Percentiles rank a stretch among this genome's conserved stretches.
phyloP scores from a whole-genome alignment of 208 protist species.

The Trypanosoma caninum region DNA sequence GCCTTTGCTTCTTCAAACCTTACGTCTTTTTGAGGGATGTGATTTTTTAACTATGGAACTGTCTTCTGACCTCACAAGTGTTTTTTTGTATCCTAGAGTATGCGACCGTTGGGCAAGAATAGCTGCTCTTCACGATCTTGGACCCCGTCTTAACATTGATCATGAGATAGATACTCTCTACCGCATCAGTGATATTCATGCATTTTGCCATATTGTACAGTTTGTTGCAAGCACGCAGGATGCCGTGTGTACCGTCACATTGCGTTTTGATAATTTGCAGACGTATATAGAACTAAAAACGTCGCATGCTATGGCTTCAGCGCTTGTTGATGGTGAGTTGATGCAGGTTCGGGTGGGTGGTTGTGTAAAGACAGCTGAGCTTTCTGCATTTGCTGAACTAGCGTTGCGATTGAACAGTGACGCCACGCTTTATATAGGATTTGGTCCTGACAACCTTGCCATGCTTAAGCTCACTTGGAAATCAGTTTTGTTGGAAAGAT shows the following conservation, averaged over 20 bases:
- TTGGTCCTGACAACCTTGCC: conserved; percentile 38
- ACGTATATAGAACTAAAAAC: conserved; percentile 35
- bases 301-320: conserved; percentile 22
- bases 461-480: conserved; percentile 55
- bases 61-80: conserved; percentile 26
- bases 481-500: conserved; percentile 16
- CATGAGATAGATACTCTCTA: conserved; percentile 38
- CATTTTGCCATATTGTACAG: conserved; percentile 46
- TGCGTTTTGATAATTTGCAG: conserved; percentile 33
- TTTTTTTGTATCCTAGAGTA: conserved; percentile 40
- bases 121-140: conserved; percentile 55
- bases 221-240: conserved; percentile 40
- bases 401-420: conserved; percentile 22
- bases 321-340: conserved; percentile 19
- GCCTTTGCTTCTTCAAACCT: conserved; percentile 29
- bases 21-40: conserved; percentile 46
- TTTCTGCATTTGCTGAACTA: conserved; percentile 46
- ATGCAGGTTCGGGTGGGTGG: conserved; percentile 26
- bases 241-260: conserved; percentile 34
- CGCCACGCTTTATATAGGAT: conserved; percentile 39
- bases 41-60: conserved; percentile 44
- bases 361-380: conserved; percentile 38
- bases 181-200: conserved; percentile 37
- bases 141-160: conserved; percentile 51
- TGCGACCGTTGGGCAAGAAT: conserved; percentile 36